Evolutionary conservation across 2,329 filamentous ascomycete genomes (phyloP), one percentile per base, ranked within the genome.

Genomic region (Arthrobotrys entomopaga): DNA sequence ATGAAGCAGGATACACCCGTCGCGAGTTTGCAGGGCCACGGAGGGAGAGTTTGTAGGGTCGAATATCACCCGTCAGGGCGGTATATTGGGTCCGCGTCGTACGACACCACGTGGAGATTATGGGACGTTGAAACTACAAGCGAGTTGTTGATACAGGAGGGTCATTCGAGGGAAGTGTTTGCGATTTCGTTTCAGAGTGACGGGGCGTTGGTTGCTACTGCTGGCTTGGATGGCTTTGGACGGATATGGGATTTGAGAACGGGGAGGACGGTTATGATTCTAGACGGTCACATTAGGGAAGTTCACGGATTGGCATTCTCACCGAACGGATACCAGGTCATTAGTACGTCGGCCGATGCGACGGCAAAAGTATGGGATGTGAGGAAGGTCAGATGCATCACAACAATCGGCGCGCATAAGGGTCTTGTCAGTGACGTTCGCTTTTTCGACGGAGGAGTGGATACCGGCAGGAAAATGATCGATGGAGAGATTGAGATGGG

Each of bases 321-420:
- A 69, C 86, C 89, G 0, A 95, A 99, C 80, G 93, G 94, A 4
- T 90, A 97, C 81, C 88, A 95, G n/a, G 88, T 98, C 7, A 84
- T 98, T n/a, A 93, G 93, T 0, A 93, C 93, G 0, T 96, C 93
- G 13, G 92, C 90, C 1, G 95, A 99, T 80, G 94, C 94, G 16
- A 98, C 95, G 87, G 89, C 97, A 79, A 98, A 97, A 82, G 97
- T 94, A 82, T 99, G 95, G 95, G 95, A 99, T 80, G 86, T 99
- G 60, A 89, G 95, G 52, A 94, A 95, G 79, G 93, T 98, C 56
- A 87, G 91, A 78, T 89, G 89, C 76, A 90, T 88, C 0, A 94
- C 92, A 11, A 91, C 91, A 16, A 90, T 99, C 53, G 95, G 94
- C 56, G 94, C 95, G 5, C 95, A 99, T 81, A 90, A 88, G 57